Evolutionary conservation across 768 basidiomycete species (phyloP).

Genomic region (Leccinum imitatum): DNA sequence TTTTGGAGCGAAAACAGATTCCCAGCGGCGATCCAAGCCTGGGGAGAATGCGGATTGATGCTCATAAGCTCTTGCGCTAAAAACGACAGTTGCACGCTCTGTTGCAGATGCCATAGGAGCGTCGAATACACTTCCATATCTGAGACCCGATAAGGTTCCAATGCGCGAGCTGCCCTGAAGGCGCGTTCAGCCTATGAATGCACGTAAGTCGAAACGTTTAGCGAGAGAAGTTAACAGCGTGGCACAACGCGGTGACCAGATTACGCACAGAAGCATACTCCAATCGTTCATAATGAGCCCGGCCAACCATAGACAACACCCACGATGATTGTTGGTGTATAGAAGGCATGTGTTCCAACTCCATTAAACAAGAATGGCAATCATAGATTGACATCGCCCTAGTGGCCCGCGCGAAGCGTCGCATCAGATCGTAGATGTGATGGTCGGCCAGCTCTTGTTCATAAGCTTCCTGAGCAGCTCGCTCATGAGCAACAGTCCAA

Average conservation of each 20-base stretch:
- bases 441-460: conserved; percentile 76
- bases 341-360: conserved; percentile 73
- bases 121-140: conserved; percentile 98
- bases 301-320: conserved; percentile 80
- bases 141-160: conserved; percentile 87
- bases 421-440: conserved; percentile 78
- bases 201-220: conserved; percentile 12
- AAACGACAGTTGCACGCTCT: conserved; percentile 82
- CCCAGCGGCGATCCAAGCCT: conserved; percentile 96
- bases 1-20: conserved; percentile 95
- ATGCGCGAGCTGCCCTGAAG: conserved; percentile 74
- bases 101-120: conserved; percentile 90
- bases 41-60: conserved; percentile 76
- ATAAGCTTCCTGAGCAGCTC: conserved; percentile 68
- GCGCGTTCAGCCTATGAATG: conserved; percentile 79
- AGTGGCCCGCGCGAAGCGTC: conserved; percentile 80
- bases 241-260: conserved; percentile 7
- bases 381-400: conserved; percentile 74
- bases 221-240: conserved; percentile 18
- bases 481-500: conserved; percentile 68
- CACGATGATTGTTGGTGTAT: conserved; percentile 73
- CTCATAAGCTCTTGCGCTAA: conserved; percentile 90
- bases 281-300: conserved; percentile 85
- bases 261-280: conserved; percentile 83
- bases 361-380: conserved; percentile 68